Evolutionary conservation across 2,329 filamentous ascomycete species (phyloP), one percentile per base, ranked within the genome.

Genomic region (Grosmannia clavigera): DNA sequence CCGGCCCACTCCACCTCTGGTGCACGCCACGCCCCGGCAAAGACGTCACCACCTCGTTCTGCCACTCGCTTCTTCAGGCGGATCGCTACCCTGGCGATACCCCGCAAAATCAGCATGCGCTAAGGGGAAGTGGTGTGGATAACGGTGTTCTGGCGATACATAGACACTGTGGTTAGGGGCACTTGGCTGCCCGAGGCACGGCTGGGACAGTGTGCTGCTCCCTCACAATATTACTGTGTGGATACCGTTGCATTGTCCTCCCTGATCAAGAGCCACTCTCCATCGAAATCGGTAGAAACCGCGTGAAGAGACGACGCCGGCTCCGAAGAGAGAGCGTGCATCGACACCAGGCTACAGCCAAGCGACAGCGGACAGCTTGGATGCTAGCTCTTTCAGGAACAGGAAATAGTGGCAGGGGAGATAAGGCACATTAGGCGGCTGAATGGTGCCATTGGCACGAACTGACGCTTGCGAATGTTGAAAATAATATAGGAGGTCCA

Each of bases 41-140:
- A 56, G 38, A 56, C 55, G 55, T 56, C 55, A 56, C 55, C 40
- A 43, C 19, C 33, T 40, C 53, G 7, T 19, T 10, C 31, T 38
- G 3, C 22, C 22, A 12, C 7, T 29, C n/a, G 27, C 55, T 43
- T 31, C 29, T 12, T 29, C 14, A 2, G 19, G 25, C 25, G n/a
- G 31, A 31, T 25, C 19, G 50, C 40, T 16, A 57, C 27, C 57
- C 57, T 57, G 58, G 46, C 57, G 40, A 57, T 62, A 62, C 61
- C 61, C 61, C 61, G 61, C 61, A 62, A 62, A 62, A 61, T 58
- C 43, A 46, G 35, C 16, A 56, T 10, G 22, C 52, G 52, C 52
- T 55, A 55, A 40, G 14, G 38, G 14, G 12, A 40, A 14, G 38
- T 40, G 38, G 38, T 40, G 38, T 40, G 43, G 43, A 48, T 48